Percentiles rank a stretch among this genome's conserved stretches.
These are phyloP conservation scores for Aspergillus avenaceus DNA, from an alignment of 495 filamentous ascomycete species.

Conservation along the genomic window DNA sequence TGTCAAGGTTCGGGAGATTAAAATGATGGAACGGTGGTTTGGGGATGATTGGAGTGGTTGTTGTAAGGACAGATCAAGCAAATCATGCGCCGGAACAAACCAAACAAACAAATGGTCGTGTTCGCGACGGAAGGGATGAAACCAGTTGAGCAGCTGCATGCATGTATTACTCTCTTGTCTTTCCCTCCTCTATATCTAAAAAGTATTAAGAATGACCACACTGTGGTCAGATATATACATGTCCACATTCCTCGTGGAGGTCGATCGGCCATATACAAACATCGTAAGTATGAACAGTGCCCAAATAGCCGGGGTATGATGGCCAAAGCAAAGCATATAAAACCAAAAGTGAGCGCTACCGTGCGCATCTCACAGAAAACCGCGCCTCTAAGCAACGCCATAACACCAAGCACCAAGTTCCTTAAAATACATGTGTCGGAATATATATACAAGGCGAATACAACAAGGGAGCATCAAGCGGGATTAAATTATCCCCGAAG, in stretches of 20 bases:
- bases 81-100: neutral
- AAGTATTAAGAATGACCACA: neutral
- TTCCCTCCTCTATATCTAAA: neutral
- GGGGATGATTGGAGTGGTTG: too few species aligned
- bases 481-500: conserved; percentile 25
- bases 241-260: neutral
- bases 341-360: neutral
- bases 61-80: neutral
- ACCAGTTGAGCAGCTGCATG: neutral
- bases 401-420: neutral
- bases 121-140: neutral
- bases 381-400: neutral
- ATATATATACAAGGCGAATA: neutral
- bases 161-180: neutral
- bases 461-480: neutral
- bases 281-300: neutral
- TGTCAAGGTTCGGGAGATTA: too few species aligned
- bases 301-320: neutral
- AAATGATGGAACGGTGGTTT: too few species aligned
- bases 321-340: neutral
- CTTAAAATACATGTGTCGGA: neutral
- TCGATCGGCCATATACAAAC: neutral
- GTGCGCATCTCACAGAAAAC: neutral
- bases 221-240: neutral
- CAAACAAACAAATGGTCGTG: neutral